Evolutionary conservation across 2,329 filamentous ascomycete genomes (phyloP).

Genomic region (Monosporascus sp.): DNA sequence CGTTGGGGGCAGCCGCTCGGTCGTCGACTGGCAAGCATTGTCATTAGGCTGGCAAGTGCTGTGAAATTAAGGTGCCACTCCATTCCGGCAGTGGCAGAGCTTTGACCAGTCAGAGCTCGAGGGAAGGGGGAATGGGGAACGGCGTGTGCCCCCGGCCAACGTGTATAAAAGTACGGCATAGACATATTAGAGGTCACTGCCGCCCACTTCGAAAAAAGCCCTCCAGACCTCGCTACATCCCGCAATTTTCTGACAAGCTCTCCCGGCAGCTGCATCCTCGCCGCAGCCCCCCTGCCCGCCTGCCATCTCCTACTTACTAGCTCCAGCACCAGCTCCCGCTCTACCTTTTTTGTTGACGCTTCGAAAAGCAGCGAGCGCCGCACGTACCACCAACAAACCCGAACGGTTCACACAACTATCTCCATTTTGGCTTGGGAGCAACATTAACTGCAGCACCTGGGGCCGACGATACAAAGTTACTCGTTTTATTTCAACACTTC

Average conservation of each 20-base stretch:
- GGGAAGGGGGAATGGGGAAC: neutral
- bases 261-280: slow-evolving; percentile 1
- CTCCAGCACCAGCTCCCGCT: no score
- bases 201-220: slow-evolving; percentile 14
- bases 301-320: no score
- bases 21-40: neutral
- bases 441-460: neutral
- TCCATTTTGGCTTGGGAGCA: neutral
- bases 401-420: neutral
- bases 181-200: slow-evolving; percentile 13
- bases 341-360: neutral
- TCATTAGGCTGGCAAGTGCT: neutral
- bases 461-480: neutral
- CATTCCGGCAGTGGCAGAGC: neutral
- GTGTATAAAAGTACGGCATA: slow-evolving; percentile 9
- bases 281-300: neutral
- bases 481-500: neutral
- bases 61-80: neutral
- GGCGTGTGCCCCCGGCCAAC: neutral
- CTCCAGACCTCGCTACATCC: slow-evolving; percentile 10
- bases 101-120: neutral
- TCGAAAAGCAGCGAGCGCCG: neutral
- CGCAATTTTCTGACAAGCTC: slow-evolving; percentile 3
- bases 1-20: neutral
- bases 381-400: neutral